Evolutionary conservation across 805 yeast genomes (phyloP).

Genomic region (Candida nanaspora): DNA sequence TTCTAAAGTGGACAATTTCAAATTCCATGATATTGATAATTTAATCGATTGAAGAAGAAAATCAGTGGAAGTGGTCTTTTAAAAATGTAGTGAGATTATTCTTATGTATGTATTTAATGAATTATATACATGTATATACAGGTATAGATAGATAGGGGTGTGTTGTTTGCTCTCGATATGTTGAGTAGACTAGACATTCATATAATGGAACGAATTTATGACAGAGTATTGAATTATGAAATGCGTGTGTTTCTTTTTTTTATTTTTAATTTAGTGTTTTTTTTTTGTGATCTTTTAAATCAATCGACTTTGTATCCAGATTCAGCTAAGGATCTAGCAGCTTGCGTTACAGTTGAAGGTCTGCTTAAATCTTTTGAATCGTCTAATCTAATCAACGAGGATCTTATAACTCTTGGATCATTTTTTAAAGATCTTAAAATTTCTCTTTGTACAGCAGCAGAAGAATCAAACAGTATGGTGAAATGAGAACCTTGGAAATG

Average conservation of each 20-base stretch:
- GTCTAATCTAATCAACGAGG: constrained; percentile 61
- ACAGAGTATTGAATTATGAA: no score
- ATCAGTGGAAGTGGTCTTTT: no score
- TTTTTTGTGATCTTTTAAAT: no score
- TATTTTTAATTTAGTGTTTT: no score
- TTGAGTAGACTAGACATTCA: no score
- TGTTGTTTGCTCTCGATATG: no score
- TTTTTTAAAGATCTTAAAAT: constrained; percentile 69
- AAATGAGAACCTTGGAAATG: constrained; percentile 91
- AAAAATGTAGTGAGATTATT: no score
- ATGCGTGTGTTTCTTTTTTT: no score
- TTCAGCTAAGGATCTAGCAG: constrained; percentile 17
- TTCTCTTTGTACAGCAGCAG: constrained; percentile 81
- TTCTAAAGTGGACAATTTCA: constrained; percentile 2
- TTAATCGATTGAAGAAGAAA: constrained; percentile 10
- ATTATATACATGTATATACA: not conserved
- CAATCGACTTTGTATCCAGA: not conserved
- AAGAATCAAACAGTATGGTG: constrained; percentile 77
- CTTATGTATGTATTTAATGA: no score
- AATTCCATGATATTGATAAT: constrained; percentile 15
- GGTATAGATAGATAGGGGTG: not conserved
- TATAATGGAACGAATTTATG: no score
- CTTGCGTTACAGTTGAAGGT: constrained; percentile 50
- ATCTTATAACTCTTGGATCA: constrained; percentile 88
- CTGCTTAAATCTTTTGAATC: constrained; percentile 44